Conservation (phyloP, 1,139 yeast species). For the Debaryomyces robertsiae region DNA sequence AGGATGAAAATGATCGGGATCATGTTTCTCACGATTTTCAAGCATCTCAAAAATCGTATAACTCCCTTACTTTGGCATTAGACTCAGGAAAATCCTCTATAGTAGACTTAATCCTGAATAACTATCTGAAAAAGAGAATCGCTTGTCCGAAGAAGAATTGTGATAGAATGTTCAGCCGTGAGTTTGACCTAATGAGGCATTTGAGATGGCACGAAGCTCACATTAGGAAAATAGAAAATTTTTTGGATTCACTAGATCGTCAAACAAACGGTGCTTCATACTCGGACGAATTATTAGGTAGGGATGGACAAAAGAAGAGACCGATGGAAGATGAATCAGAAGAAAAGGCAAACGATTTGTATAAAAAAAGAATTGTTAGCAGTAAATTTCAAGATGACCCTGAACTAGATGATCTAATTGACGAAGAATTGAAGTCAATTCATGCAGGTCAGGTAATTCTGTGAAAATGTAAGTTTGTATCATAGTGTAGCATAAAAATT, state of each 20-base stretch:
- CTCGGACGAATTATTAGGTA: constrained; percentile 8
- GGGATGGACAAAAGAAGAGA: constrained; percentile 7
- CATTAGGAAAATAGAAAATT: constrained; percentile 33
- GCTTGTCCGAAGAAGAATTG: constrained; percentile 53
- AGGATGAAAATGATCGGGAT: constrained; percentile 17
- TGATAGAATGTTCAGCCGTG: constrained; percentile 46
- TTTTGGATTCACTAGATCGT: constrained; percentile 30
- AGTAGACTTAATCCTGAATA: constrained; percentile 40
- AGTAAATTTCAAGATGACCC: constrained; percentile 17
- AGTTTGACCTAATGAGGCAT: constrained; percentile 55
- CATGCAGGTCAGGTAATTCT: constrained; percentile 20
- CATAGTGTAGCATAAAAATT: constrained; percentile 12
- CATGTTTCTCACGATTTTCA: constrained; percentile 10
- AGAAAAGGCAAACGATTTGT: not conserved
- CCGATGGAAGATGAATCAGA: constrained; percentile 6
- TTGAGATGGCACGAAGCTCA: constrained; percentile 55
- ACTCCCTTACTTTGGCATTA: constrained; percentile 26
- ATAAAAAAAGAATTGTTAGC: constrained; percentile 3
- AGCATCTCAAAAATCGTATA: constrained; percentile 28
- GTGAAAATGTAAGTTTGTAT: constrained; percentile 11
- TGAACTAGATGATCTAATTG: constrained; percentile 33
- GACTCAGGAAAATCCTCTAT: constrained; percentile 29
- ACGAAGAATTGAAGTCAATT: constrained; percentile 30
- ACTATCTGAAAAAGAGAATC: constrained; percentile 35
- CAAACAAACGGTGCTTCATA: constrained; percentile 12